Percentiles rank a stretch among this genome's conserved stretches.
Conservation (phyloP, 192 early-diverging fungal species). For the Tieghemiomyces parasiticus region DNA sequence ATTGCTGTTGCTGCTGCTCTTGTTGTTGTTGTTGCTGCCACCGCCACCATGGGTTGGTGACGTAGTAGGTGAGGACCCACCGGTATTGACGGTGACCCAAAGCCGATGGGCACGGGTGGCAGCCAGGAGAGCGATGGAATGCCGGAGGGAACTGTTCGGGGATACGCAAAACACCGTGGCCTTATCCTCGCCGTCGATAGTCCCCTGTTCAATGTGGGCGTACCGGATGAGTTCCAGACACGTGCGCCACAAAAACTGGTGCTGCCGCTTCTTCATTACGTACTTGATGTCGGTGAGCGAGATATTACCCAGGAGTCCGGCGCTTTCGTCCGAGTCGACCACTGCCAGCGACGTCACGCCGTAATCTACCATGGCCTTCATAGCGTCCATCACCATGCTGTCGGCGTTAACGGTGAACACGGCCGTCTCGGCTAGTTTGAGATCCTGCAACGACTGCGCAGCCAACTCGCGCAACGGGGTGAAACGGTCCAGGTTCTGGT, state of each 20-base stretch:
- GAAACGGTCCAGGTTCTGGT: slow-evolving; percentile 30
- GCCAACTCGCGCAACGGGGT: slow-evolving; percentile 14
- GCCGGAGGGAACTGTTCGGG: slow-evolving; percentile 49
- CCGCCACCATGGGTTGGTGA: neutral
- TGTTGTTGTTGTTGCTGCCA: neutral
- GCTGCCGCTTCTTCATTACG: slow-evolving; percentile 16
- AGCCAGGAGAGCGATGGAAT: slow-evolving; percentile 56
- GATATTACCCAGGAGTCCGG: slow-evolving; percentile 18
- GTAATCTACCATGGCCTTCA: slow-evolving; percentile 35
- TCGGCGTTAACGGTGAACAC: slow-evolving; percentile 35
- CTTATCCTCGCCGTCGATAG: slow-evolving; percentile 45
- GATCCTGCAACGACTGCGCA: slow-evolving; percentile 24
- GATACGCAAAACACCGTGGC: slow-evolving; percentile 62
- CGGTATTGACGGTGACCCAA: slow-evolving; percentile 38
- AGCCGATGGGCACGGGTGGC: slow-evolving; percentile 72
- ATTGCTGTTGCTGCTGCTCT: neutral
- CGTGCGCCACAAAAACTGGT: slow-evolving; percentile 32
- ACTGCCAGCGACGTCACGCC: slow-evolving; percentile 27
- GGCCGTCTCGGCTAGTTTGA: slow-evolving; percentile 36
- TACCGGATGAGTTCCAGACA: slow-evolving; percentile 46
- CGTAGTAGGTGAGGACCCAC: neutral
- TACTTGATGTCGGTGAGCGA: slow-evolving; percentile 28
- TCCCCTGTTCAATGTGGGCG: slow-evolving; percentile 41
- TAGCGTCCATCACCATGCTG: slow-evolving; percentile 45
- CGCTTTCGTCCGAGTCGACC: slow-evolving; percentile 17